A percentile compares a stretch with the other conserved stretches of the same genome.
Evolutionary conservation across 1,284 basidiomycete genomes (phyloP).

Genomic region (Phellopilus nigrolimitatus): DNA sequence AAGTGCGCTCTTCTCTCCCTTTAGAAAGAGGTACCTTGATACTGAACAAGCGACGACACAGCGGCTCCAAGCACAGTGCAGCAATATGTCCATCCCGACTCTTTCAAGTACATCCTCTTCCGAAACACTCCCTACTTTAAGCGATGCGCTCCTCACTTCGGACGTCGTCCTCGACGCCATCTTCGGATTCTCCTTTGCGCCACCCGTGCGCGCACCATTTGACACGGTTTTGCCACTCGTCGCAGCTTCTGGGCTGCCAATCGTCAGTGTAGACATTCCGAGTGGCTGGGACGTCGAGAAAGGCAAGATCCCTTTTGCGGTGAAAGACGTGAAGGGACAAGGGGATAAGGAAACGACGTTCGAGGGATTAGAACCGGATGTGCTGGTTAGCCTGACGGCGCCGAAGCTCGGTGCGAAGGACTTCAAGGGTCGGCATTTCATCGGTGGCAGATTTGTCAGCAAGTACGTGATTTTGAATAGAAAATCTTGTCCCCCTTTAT

Average conservation of each 20-base stretch:
- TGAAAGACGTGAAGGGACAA: slow-evolving; percentile 18
- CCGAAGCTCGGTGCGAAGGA: slow-evolving; percentile 83
- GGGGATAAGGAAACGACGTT: slow-evolving; percentile 22
- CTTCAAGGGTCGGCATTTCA: slow-evolving; percentile 83
- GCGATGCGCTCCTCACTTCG: slow-evolving; percentile 49
- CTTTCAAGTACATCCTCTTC: too few species aligned
- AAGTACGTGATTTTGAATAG: too few species aligned
- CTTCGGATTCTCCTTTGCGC: slow-evolving; percentile 96
- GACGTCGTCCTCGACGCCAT: slow-evolving; percentile 94
- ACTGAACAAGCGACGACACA: too few species aligned
- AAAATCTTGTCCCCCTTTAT: too few species aligned
- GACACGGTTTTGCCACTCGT: slow-evolving; percentile 70
- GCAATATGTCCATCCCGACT: slow-evolving; percentile 79
- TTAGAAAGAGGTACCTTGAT: too few species aligned
- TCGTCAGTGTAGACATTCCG: slow-evolving; percentile 93
- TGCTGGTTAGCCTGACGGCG: slow-evolving; percentile 87
- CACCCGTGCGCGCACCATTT: slow-evolving; percentile 86
- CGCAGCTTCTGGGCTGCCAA: slow-evolving; percentile 60
- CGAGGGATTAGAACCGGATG: slow-evolving; percentile 64
- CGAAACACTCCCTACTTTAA: slow-evolving; percentile 35
- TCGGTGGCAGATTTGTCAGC: slow-evolving; percentile 90
- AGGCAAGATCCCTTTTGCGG: slow-evolving; percentile 39
- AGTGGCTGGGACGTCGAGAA: slow-evolving; percentile 93
- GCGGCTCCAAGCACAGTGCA: slow-evolving; percentile 82
- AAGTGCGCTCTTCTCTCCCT: slow-evolving; percentile 38